Percentiles rank a stretch among this genome's conserved stretches.
phyloP scores from a whole-genome alignment of 345 rosid species.

The Brassica nigra region DNA sequence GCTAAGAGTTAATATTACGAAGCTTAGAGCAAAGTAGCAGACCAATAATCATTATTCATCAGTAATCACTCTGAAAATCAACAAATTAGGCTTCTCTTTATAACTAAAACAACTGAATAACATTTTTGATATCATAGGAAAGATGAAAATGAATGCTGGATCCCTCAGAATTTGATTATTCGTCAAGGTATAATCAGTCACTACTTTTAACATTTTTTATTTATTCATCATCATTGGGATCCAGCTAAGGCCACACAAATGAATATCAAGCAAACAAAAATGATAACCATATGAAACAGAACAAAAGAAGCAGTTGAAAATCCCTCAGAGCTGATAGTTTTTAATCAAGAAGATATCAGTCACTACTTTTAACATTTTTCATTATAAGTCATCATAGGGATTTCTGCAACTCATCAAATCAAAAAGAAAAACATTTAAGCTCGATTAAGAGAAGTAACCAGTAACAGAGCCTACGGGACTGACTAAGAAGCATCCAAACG shows the following conservation, averaged over 20 bases:
- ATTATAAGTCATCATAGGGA: conserved; percentile 27
- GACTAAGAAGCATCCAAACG: neutral
- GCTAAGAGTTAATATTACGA: too few relatives aligned
- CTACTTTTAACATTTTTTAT: conserved; percentile 32
- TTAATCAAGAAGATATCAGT: conserved; percentile 21
- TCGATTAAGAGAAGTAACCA: neutral
- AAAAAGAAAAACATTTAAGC: neutral
- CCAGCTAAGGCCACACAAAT: neutral
- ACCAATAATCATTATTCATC: neutral
- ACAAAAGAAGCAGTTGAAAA: neutral
- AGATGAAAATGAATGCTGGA: neutral
- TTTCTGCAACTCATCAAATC: neutral
- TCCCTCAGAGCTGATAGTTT: conserved; percentile 24
- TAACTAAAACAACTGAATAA: neutral
- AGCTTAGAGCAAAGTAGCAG: neutral
- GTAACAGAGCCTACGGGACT: neutral
- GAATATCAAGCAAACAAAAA: neutral
- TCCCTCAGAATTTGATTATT: conserved; percentile 25
- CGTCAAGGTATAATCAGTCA: conserved; percentile 26
- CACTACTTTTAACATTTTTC: conserved; percentile 33
- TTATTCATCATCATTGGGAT: conserved; percentile 23
- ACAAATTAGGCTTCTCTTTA: neutral
- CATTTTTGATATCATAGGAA: neutral
- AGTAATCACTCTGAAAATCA: neutral
- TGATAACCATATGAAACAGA: neutral